Evolutionary conservation across 495 filamentous ascomycete genomes (phyloP).

Genomic region (Podospora pseudocomata): DNA sequence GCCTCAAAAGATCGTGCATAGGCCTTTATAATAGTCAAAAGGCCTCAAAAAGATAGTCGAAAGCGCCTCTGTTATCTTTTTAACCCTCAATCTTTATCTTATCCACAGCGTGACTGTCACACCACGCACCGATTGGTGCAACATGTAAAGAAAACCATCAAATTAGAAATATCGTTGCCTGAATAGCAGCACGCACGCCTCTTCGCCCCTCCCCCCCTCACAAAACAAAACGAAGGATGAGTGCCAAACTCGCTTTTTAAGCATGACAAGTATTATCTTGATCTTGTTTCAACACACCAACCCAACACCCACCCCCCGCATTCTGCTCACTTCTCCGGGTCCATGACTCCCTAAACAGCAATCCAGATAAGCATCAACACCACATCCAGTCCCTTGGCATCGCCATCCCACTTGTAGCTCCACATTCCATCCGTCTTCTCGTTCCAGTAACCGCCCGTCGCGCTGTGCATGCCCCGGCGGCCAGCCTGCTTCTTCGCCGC

Average conservation of each 20-base stretch:
- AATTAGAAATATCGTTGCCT: background rate
- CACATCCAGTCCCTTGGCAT: constrained; percentile 82
- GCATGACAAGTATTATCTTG: background rate
- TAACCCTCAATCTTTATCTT: no score
- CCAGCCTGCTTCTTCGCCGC: constrained; percentile 63
- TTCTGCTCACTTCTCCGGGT: background rate
- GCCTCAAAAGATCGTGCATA: no score
- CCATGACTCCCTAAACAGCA: constrained; percentile 38
- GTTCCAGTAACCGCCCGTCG: constrained; percentile 94
- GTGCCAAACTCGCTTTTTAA: background rate
- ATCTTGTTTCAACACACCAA: background rate
- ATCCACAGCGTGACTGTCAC: no score
- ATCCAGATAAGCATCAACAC: constrained; percentile 94
- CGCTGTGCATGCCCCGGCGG: constrained; percentile 92
- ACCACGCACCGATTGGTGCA: background rate
- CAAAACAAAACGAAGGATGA: background rate
- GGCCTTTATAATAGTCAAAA: no score
- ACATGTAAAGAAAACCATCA: background rate
- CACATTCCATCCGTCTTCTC: constrained; percentile 97
- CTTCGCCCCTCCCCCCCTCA: no score
- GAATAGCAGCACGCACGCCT: background rate
- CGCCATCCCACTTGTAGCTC: constrained; percentile 91
- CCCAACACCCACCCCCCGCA: background rate
- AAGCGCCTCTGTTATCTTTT: no score
- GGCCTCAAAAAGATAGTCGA: no score